Conservation (phyloP, 2,329 filamentous ascomycete genomes). For the Penicillium sp. region DNA sequence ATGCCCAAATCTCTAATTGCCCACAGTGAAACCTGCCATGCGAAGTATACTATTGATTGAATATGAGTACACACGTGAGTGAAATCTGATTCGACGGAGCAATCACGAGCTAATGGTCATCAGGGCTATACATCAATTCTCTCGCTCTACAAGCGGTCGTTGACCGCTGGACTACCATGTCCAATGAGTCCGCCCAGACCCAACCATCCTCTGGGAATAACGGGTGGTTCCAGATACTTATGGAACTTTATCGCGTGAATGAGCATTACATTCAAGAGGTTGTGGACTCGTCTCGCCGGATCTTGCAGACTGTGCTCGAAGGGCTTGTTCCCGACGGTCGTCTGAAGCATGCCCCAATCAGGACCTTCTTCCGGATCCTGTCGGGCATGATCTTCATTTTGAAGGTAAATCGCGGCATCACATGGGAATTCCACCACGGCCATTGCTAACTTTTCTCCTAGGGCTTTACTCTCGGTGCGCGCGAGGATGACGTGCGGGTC, state of each 20-base stretch:
- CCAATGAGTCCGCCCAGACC: slow-evolving; percentile 35
- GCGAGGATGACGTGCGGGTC: slow-evolving; percentile 56
- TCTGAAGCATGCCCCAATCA: slow-evolving; percentile 57
- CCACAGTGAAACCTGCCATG: slow-evolving; percentile 51
- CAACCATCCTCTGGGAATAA: slow-evolving; percentile 28
- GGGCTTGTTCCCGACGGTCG: slow-evolving; percentile 53
- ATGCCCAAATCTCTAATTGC: slow-evolving; percentile 17
- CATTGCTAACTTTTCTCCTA: slow-evolving; percentile 16
- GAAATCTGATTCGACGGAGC: not conserved
- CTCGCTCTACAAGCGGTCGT: slow-evolving; percentile 91
- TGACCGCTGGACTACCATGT: slow-evolving; percentile 77
- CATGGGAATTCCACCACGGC: not conserved
- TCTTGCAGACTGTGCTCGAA: slow-evolving; percentile 55
- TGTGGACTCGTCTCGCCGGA: slow-evolving; percentile 55
- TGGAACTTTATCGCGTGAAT: slow-evolving; percentile 52
- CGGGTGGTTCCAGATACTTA: slow-evolving; percentile 37
- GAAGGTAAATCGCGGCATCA: slow-evolving; percentile 42
- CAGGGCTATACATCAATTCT: slow-evolving; percentile 77
- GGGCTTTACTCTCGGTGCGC: slow-evolving; percentile 59
- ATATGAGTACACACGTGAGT: slow-evolving; percentile 80
- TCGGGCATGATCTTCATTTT: slow-evolving; percentile 60
- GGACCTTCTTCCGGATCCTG: slow-evolving; percentile 60
- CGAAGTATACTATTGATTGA: slow-evolving; percentile 82
- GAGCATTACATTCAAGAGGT: slow-evolving; percentile 58
- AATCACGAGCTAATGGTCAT: slow-evolving; percentile 12